Conservation (phyloP, 202 grass and related monocot species). For the Eragrostis tef region DNA sequence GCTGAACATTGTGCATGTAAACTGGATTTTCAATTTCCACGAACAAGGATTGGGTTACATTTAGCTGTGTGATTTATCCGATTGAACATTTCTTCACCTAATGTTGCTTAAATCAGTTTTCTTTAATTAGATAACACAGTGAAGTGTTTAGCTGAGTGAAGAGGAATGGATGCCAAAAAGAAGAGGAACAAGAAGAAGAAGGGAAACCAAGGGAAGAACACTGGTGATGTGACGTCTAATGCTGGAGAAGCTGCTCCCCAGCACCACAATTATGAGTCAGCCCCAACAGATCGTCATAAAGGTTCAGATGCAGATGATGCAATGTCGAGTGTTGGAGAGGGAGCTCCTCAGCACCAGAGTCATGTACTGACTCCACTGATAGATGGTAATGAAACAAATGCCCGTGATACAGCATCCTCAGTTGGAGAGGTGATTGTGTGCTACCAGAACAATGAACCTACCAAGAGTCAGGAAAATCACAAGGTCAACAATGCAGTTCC, state of each 20-base stretch:
- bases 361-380: constrained; percentile 27
- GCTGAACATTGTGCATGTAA: background rate
- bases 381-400: constrained; percentile 37
- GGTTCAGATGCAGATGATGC: constrained; percentile 53
- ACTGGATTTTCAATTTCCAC: background rate
- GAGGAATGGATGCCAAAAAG: constrained; percentile 85
- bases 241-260: constrained; percentile 51
- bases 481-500: constrained; percentile 43
- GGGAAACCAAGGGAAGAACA: constrained; percentile 73
- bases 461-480: constrained; percentile 43
- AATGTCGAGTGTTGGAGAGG: constrained; percentile 49
- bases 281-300: constrained; percentile 42
- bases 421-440: constrained; percentile 41
- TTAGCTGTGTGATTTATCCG: constrained; percentile 15
- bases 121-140: background rate
- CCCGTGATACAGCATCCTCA: constrained; percentile 35
- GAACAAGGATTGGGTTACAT: background rate
- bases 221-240: constrained; percentile 48
- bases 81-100: background rate
- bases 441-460: constrained; percentile 46
- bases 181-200: constrained; percentile 97
- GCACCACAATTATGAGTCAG: constrained; percentile 50
- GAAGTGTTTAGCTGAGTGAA: constrained; percentile 27
- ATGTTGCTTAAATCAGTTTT: constrained; percentile 23
- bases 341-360: constrained; percentile 44